These are phyloP conservation scores for Pholiota molesta DNA, from an alignment of 768 basidiomycete species.

Conservation along the genomic window DNA sequence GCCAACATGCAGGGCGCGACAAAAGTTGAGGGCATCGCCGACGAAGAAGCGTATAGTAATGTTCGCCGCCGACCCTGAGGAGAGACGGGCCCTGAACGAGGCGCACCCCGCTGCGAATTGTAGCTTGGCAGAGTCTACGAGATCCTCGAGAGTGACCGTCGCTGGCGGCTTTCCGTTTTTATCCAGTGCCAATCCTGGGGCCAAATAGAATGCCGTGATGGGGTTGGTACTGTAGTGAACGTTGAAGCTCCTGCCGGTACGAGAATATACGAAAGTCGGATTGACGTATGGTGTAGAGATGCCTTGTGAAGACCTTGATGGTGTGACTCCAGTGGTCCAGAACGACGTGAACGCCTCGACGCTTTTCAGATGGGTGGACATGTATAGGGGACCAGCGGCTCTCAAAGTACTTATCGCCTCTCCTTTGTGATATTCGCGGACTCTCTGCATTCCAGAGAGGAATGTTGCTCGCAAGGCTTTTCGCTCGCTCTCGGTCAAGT, in stretches of 20 bases:
- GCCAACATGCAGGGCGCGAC: slow-evolving; percentile 34
- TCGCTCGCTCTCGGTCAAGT: slow-evolving; percentile 24
- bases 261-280: slow-evolving; percentile 48
- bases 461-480: slow-evolving; percentile 25
- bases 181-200: slow-evolving; percentile 28
- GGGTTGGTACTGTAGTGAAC: slow-evolving; percentile 51
- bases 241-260: slow-evolving; percentile 37
- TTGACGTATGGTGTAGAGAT: slow-evolving; percentile 37
- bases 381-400: slow-evolving; percentile 39
- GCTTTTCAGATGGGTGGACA: not conserved
- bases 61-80: slow-evolving; percentile 4
- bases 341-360: slow-evolving; percentile 26
- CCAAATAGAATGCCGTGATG: slow-evolving; percentile 43
- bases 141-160: slow-evolving; percentile 13
- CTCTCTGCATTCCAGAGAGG: slow-evolving; percentile 20
- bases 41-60: slow-evolving; percentile 41
- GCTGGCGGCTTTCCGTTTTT: not conserved
- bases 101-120: slow-evolving; percentile 40
- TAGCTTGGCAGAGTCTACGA: slow-evolving; percentile 30
- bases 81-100: slow-evolving; percentile 27
- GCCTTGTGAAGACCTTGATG: slow-evolving; percentile 18
- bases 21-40: slow-evolving; percentile 43
- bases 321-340: slow-evolving; percentile 46
- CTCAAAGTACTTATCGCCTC: slow-evolving; percentile 23
- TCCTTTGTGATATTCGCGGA: slow-evolving; percentile 7